phyloP scores from a whole-genome alignment of 805 yeast species.

The Zygosaccharomyces pseudorouxii region DNA sequence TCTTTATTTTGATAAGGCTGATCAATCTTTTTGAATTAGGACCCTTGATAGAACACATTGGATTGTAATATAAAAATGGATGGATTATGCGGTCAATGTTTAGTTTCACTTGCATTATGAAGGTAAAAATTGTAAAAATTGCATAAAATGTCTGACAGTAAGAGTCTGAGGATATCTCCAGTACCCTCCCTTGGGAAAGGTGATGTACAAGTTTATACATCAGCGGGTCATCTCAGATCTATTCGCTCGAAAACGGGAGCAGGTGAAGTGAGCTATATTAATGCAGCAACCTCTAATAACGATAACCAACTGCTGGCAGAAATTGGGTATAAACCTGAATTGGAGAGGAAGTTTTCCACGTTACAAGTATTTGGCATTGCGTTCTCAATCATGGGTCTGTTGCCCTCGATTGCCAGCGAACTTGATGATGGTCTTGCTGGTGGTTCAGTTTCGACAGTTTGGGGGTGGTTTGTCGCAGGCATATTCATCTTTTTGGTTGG shows the following conservation, averaged over 20 bases:
- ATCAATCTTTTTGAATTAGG: neutral
- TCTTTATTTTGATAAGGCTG: neutral
- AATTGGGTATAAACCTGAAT: slow-evolving; percentile 70
- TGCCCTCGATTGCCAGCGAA: slow-evolving; percentile 50
- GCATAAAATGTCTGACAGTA: slow-evolving; percentile 1
- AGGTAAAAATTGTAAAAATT: neutral
- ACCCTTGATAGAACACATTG: neutral
- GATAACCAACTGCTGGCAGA: slow-evolving; percentile 37
- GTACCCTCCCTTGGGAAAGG: slow-evolving; percentile 9
- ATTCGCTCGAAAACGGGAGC: slow-evolving; percentile 11
- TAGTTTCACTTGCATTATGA: neutral
- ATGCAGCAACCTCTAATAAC: slow-evolving; percentile 24
- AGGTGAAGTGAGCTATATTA: slow-evolving; percentile 22
- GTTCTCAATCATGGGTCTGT: slow-evolving; percentile 62
- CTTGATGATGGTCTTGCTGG: slow-evolving; percentile 46
- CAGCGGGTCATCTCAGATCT: slow-evolving; percentile 8
- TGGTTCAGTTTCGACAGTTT: slow-evolving; percentile 56
- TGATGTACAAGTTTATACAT: slow-evolving; percentile 7
- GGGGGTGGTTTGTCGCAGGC: slow-evolving; percentile 58
- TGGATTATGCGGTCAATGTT: neutral
- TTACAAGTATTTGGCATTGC: slow-evolving; percentile 68
- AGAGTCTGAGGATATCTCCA: slow-evolving; percentile 5
- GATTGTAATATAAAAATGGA: neutral
- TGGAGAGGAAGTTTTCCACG: slow-evolving; percentile 57
- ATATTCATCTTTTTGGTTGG: slow-evolving; percentile 50